phyloP scores from a whole-genome alignment of 1,284 basidiomycete species.

The Hemileia vastatrix region DNA sequence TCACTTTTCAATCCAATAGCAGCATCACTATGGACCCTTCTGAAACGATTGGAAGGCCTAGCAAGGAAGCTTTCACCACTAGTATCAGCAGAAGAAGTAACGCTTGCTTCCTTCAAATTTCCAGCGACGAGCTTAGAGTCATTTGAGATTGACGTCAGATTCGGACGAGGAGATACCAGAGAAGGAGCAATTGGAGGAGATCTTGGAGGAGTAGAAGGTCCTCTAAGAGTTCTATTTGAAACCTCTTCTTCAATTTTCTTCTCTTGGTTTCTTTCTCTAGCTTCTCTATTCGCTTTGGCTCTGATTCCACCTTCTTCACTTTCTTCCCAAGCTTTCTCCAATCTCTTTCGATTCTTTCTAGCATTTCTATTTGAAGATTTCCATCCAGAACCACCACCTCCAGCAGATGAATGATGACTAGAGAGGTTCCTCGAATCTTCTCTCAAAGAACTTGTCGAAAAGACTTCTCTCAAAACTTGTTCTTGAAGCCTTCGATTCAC shows the following conservation, averaged over 20 bases:
- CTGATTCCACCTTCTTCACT: constrained; percentile 29
- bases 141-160: neutral
- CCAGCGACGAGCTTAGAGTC: neutral
- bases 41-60: constrained; percentile 4
- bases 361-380: constrained; percentile 25
- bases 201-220: neutral
- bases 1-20: constrained; percentile 28
- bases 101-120: neutral
- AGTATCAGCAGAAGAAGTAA: neutral
- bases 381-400: constrained; percentile 26
- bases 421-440: neutral
- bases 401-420: neutral
- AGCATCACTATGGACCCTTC: constrained; percentile 34
- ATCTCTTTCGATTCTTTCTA: constrained; percentile 30
- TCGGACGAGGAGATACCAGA: neutral
- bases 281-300: too few relatives aligned
- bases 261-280: neutral
- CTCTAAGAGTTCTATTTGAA: neutral
- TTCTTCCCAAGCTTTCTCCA: constrained; percentile 38
- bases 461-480: constrained; percentile 76
- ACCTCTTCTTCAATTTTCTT: neutral
- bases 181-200: neutral
- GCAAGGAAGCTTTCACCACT: neutral
- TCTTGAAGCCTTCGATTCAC: constrained; percentile 87
- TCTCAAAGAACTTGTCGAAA: constrained; percentile 45